These are phyloP conservation scores for Harrya chromipes DNA, from an alignment of 768 basidiomycete genomes.

Conservation along the genomic window DNA sequence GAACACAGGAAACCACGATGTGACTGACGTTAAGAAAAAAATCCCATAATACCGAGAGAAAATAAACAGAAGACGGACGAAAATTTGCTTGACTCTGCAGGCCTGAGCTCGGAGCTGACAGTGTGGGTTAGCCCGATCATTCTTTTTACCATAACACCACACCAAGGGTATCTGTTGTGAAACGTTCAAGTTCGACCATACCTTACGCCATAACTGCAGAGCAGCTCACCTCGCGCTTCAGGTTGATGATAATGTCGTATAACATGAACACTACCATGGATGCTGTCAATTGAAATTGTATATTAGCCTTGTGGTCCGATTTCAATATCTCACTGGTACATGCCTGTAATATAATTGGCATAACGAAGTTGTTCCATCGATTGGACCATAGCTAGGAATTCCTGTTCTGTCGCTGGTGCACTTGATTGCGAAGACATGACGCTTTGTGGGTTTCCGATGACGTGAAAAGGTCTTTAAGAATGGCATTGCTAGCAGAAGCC, in stretches of 20 bases:
- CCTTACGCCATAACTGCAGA: background rate
- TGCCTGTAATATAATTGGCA: slow-evolving; percentile 16
- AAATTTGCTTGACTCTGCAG: background rate
- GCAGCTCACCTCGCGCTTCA: slow-evolving; percentile 16
- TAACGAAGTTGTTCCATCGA: slow-evolving; percentile 13
- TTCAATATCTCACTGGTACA: background rate
- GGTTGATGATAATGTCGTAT: slow-evolving; percentile 20
- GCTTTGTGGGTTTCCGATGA: background rate
- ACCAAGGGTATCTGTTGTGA: slow-evolving; percentile 13
- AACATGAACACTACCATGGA: slow-evolving; percentile 17
- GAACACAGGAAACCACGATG: background rate
- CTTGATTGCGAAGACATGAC: slow-evolving; percentile 9
- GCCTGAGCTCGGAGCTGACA: background rate
- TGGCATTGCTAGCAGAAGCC: background rate
- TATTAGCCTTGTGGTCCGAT: background rate
- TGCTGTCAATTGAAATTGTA: background rate
- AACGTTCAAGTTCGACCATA: background rate
- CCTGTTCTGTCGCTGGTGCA: slow-evolving; percentile 2
- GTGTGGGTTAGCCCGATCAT: background rate
- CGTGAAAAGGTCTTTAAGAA: background rate
- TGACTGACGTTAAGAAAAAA: slow-evolving; percentile 18
- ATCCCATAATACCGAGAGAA: slow-evolving; percentile 26
- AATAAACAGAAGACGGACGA: slow-evolving; percentile 19
- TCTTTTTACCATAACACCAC: slow-evolving; percentile 8
- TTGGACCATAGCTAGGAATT: background rate